phyloP scores from a whole-genome alignment of 495 filamentous ascomycete species.

The Aspergillus incahuasiensis region DNA sequence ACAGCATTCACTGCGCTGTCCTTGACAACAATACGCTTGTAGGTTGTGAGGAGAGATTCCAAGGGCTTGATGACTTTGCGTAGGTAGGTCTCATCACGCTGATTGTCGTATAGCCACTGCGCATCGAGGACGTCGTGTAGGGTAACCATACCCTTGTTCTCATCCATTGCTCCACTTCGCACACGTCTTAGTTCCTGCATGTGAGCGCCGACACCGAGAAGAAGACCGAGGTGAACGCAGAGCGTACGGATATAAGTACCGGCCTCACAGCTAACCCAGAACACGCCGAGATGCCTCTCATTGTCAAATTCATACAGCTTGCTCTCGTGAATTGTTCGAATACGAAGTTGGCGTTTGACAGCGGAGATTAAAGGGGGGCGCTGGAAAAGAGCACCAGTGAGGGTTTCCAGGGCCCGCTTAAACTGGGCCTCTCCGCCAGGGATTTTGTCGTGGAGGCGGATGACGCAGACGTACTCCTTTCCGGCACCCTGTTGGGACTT shows the following conservation, averaged over 20 bases:
- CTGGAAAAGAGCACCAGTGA: slow-evolving; percentile 96
- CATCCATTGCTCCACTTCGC: slow-evolving; percentile 89
- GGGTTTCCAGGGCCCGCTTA: slow-evolving; percentile 81
- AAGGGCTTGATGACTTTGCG: slow-evolving; percentile 84
- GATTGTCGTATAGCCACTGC: slow-evolving; percentile 89
- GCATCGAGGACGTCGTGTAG: slow-evolving; percentile 95
- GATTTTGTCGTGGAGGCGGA: slow-evolving; percentile 87
- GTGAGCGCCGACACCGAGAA: slow-evolving; percentile 92
- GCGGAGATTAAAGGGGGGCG: slow-evolving; percentile 94
- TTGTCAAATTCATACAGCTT: slow-evolving; percentile 97
- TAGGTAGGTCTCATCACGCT: slow-evolving; percentile 80
- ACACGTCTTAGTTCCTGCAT: slow-evolving; percentile 98
- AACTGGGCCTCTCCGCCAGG: slow-evolving; percentile 88
- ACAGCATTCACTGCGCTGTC: slow-evolving; percentile 93
- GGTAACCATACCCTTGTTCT: slow-evolving; percentile 81
- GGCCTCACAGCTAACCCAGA: slow-evolving; percentile 98
- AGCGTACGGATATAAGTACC: slow-evolving; percentile 98
- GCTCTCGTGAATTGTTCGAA: slow-evolving; percentile 93
- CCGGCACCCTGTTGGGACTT: slow-evolving; percentile 98
- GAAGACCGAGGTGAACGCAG: slow-evolving; percentile 89
- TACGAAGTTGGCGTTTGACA: slow-evolving; percentile 96
- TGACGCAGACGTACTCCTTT: slow-evolving; percentile 84
- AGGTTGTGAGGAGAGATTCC: slow-evolving; percentile 82
- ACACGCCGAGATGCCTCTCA: slow-evolving; percentile 93
- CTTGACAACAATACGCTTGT: slow-evolving; percentile 96